Evolutionary conservation across 768 basidiomycete species (phyloP).

Genomic region (Termitomyces sp.): DNA sequence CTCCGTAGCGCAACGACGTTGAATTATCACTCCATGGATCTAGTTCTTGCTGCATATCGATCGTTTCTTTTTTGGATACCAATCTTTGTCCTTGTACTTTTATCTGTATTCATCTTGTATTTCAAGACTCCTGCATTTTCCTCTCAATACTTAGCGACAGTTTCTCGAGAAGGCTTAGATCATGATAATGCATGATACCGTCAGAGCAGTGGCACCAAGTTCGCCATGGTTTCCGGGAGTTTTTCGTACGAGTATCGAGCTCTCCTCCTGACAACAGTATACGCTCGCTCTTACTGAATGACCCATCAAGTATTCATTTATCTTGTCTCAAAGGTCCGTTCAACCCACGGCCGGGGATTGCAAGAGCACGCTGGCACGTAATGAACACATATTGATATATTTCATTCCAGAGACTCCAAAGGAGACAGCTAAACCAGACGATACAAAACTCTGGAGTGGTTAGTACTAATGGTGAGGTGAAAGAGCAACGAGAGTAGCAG

Average conservation of each 20-base stretch:
- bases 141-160: neutral
- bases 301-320: too few species aligned
- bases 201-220: too few species aligned
- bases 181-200: too few species aligned
- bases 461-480: neutral
- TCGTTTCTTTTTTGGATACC: constrained; percentile 1
- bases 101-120: neutral
- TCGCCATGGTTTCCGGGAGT: too few species aligned
- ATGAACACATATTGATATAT: neutral
- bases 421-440: neutral
- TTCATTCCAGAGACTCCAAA: neutral
- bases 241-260: too few species aligned
- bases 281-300: too few species aligned
- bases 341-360: too few species aligned
- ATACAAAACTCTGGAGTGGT: neutral
- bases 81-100: neutral
- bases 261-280: too few species aligned
- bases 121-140: neutral
- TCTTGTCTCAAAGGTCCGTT: too few species aligned
- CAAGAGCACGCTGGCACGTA: too few species aligned
- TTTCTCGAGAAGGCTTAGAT: too few species aligned
- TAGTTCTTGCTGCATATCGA: neutral
- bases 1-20: neutral
- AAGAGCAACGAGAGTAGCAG: neutral
- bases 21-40: neutral